Conservation (phyloP, 148 eudicot species). For the Amaranthus hypochondriacus region DNA sequence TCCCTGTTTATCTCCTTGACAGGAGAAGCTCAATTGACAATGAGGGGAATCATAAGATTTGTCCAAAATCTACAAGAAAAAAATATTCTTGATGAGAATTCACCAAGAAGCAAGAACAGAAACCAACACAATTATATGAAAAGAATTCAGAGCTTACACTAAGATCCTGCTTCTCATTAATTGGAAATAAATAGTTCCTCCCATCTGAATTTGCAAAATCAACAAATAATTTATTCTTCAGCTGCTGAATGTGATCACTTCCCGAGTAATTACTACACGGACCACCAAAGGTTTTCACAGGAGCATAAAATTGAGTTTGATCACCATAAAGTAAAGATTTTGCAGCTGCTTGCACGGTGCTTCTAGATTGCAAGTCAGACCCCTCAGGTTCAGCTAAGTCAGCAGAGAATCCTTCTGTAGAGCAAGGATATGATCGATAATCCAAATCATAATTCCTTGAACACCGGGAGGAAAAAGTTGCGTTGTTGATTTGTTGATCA, state of each 20-base stretch:
- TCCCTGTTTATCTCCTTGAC: slow-evolving; percentile 22
- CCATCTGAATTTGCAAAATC: slow-evolving; percentile 48
- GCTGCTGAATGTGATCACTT: slow-evolving; percentile 48
- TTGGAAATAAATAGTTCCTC: slow-evolving; percentile 32
- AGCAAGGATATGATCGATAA: slow-evolving; percentile 27
- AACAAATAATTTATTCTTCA: slow-evolving; percentile 52
- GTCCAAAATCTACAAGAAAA: slow-evolving; percentile 21
- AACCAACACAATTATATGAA: background rate
- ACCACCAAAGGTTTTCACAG: slow-evolving; percentile 30
- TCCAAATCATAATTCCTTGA: slow-evolving; percentile 33
- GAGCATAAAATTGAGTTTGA: slow-evolving; percentile 32
- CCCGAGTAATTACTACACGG: slow-evolving; percentile 33
- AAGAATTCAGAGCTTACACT: slow-evolving; percentile 39
- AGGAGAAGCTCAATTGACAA: slow-evolving; percentile 29
- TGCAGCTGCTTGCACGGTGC: slow-evolving; percentile 24
- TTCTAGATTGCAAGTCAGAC: slow-evolving; percentile 31
- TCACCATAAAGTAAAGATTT: slow-evolving; percentile 32
- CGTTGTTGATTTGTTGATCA: slow-evolving; percentile 27
- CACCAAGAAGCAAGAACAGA: slow-evolving; percentile 9
- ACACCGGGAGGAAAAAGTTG: slow-evolving; percentile 24
- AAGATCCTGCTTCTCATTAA: slow-evolving; percentile 35
- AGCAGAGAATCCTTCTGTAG: slow-evolving; percentile 31
- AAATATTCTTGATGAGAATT: background rate
- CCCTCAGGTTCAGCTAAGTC: slow-evolving; percentile 25
- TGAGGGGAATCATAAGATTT: slow-evolving; percentile 24